A percentile compares a stretch with the other conserved stretches of the same genome.
phyloP scores from a whole-genome alignment of 2,329 filamentous ascomycete genomes.

The Boeremia exigua region DNA sequence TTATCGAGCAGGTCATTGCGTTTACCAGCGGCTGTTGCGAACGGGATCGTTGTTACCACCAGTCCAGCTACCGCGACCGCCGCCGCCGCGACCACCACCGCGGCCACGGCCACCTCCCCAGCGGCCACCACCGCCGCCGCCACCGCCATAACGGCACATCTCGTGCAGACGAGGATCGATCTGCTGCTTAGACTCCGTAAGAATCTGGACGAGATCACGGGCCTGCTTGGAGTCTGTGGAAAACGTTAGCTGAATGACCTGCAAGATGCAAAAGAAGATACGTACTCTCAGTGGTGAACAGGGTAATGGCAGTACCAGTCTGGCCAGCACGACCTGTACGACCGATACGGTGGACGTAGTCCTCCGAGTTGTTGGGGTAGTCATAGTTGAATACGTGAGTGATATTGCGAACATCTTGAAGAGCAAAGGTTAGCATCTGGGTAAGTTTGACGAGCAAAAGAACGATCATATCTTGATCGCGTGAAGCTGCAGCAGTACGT shows the following conservation, averaged over 20 bases:
- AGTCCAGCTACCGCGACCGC: constrained; percentile 50
- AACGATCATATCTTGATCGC: constrained; percentile 63
- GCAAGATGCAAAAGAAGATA: constrained; percentile 36
- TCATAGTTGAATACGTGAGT: constrained; percentile 99
- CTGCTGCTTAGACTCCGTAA: constrained; percentile 96
- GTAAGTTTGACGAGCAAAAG: constrained; percentile 52
- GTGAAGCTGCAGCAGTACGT: constrained; percentile 63
- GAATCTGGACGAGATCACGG: constrained; percentile 91
- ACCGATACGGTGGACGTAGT: constrained; percentile 73
- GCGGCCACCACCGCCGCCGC: constrained; percentile 74
- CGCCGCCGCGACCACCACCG: constrained; percentile 61
- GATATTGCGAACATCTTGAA: constrained; percentile 99
- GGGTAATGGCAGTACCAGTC: constrained; percentile 93
- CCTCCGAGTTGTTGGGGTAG: constrained; percentile 90
- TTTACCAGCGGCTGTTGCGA: constrained; percentile 51
- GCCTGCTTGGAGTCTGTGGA: constrained; percentile 66
- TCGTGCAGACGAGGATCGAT: constrained; percentile 94
- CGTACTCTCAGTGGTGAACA: constrained; percentile 99
- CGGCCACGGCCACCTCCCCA: constrained; percentile 73
- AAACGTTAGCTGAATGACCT: constrained; percentile 35
- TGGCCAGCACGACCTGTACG: constrained; percentile 77
- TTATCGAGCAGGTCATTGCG: neutral
- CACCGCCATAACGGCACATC: constrained; percentile 92
- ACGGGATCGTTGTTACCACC: constrained; percentile 49
- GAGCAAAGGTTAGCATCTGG: constrained; percentile 77